These are phyloP conservation scores for Allantophomopsis cytisporea DNA, from an alignment of 2,329 filamentous ascomycete genomes.

Conservation along the genomic window DNA sequence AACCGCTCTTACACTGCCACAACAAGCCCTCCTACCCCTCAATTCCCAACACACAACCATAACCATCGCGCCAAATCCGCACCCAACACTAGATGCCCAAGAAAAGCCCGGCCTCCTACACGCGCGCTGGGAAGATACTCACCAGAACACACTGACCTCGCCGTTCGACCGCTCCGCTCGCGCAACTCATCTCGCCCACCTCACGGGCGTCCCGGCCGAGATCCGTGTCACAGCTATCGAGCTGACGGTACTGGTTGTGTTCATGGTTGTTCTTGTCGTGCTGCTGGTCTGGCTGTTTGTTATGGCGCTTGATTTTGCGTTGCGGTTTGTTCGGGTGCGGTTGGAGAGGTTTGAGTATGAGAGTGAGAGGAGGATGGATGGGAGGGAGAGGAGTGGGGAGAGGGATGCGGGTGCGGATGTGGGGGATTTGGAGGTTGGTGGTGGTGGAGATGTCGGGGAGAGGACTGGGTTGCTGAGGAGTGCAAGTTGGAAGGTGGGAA, in stretches of 20 bases:
- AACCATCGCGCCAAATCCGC: too few species aligned
- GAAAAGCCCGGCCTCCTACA: too few species aligned
- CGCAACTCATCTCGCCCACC: too few species aligned
- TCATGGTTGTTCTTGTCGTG: background rate
- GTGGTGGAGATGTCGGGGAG: background rate
- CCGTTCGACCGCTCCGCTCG: too few species aligned
- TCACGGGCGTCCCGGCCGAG: background rate
- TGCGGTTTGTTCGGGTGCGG: background rate
- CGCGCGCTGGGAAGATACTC: too few species aligned
- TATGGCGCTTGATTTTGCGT: background rate
- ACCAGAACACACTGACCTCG: too few species aligned
- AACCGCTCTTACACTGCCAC: too few species aligned
- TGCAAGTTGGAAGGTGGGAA: background rate
- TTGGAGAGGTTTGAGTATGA: background rate
- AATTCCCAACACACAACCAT: too few species aligned
- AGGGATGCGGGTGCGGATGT: background rate
- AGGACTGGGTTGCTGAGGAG: background rate
- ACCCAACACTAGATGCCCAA: too few species aligned
- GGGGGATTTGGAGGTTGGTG: background rate
- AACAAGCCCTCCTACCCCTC: too few species aligned
- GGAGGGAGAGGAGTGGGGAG: background rate
- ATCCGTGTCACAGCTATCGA: background rate
- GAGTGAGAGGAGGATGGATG: background rate
- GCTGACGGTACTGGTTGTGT: background rate
- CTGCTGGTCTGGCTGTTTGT: background rate